Evolutionary conservation across 1,284 basidiomycete genomes (phyloP).

Genomic region (Cryptococcus wingfieldii): DNA sequence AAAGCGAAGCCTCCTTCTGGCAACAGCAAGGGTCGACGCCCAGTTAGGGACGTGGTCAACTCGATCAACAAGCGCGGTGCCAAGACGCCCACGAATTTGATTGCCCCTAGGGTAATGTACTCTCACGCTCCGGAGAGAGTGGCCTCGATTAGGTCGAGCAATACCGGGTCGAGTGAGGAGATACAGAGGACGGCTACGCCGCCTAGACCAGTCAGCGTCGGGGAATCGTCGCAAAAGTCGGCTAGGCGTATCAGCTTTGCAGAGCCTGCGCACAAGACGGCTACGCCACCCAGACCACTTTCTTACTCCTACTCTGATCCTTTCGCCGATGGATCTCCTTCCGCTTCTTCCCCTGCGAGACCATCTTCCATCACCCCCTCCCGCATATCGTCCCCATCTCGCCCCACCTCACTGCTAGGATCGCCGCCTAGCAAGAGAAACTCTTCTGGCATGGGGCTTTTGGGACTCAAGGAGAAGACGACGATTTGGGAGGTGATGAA

Average conservation of each 20-base stretch:
- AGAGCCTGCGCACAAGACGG: neutral
- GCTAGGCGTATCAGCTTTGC: neutral
- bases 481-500: slow-evolving; percentile 19
- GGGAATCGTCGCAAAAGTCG: too few species aligned
- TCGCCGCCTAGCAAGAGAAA: neutral
- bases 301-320: neutral
- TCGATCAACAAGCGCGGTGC: slow-evolving; percentile 36
- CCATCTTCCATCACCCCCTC: neutral
- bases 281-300: neutral
- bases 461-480: neutral
- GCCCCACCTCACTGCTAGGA: neutral
- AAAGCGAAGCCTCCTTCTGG: neutral
- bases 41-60: slow-evolving; percentile 36
- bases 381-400: neutral
- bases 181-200: neutral
- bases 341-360: neutral
- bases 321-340: neutral
- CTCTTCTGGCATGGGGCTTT: neutral
- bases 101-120: slow-evolving; percentile 23
- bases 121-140: slow-evolving; percentile 9
- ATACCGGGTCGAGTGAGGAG: neutral
- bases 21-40: slow-evolving; percentile 13
- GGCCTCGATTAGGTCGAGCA: neutral
- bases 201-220: neutral
- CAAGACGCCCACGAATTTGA: slow-evolving; percentile 11